phyloP scores from a whole-genome alignment of 225 moss, liverwort and hornwort species.

The Neckera pumila region DNA sequence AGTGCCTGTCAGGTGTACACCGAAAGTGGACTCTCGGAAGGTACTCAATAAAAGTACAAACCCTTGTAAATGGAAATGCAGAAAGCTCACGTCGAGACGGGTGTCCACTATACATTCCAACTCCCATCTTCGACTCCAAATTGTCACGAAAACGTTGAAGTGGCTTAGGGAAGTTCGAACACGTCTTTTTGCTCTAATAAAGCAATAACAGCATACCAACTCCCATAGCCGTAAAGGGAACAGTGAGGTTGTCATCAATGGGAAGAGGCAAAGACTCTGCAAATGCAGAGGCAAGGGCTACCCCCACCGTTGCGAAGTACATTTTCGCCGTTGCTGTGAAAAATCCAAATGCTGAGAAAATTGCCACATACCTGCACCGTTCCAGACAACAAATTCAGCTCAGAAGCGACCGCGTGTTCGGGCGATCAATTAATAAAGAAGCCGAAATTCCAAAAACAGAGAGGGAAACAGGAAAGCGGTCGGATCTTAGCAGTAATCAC shows the following conservation, averaged over 20 bases:
- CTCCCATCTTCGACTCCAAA: neutral
- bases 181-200: neutral
- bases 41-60: neutral
- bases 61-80: neutral
- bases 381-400: neutral
- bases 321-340: slow-evolving; percentile 34
- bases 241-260: slow-evolving; percentile 76
- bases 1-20: neutral
- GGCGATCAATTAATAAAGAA: neutral
- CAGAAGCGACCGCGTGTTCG: neutral
- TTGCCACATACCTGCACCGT: slow-evolving; percentile 44
- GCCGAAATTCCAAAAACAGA: neutral
- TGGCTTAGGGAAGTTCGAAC: neutral
- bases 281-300: slow-evolving; percentile 44
- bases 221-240: slow-evolving; percentile 56
- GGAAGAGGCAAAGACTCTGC: slow-evolving; percentile 71
- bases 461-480: neutral
- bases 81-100: neutral
- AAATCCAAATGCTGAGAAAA: slow-evolving; percentile 68
- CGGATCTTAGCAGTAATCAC: neutral
- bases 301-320: slow-evolving; percentile 28
- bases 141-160: neutral
- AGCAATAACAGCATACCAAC: slow-evolving; percentile 58
- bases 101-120: neutral
- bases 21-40: neutral